Base-by-base conservation (phyloP, 495 filamentous ascomycete species). In the Aspergillus indologenus region DNA sequence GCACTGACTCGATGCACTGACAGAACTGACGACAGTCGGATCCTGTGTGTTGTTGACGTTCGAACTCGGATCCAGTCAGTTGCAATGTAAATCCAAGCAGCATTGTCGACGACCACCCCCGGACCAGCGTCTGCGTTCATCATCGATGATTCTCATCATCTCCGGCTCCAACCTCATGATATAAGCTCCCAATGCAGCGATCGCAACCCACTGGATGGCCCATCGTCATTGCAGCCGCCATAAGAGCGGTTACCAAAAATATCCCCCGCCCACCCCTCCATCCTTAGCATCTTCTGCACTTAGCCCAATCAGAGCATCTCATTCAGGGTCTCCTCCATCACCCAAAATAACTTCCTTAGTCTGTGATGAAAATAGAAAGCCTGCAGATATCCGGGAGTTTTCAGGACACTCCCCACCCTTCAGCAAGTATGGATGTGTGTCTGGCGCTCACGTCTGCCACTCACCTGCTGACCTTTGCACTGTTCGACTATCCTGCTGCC, bases 341-440 rank as follows among this genome's bases (percentile, higher is more conserved):
- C 47, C 47, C 22, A 31, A 58, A 58, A 58, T 58, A 58, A 58
- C 56, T 58, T 58, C 22, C 47, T 51, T 58, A 44, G 56, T 17
- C 56, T 53, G 56, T 58, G 56, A 58, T 58, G 49, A 51, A 58
- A 53, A 44, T 51, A 50, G 48, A 52, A 50, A 42, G 34, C 23
- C 56, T 53, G 56, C 56, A 58, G 56, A 47, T 18, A 56, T 44
- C 19, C 31, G 52, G 51, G 18, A 19, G 4, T 47, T 14, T 11
- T 40, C 2, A 40, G 34, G 7, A 11, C 34, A 29, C 12, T 40
- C 5, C 12, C 34, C 34, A 40, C 12, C 34, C 34, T n/a, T n/a
- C n/a, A n/a, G n/a, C n/a, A n/a, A n/a, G n/a, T n/a, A n/a, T n/a
- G n/a, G n/a, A n/a, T n/a, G n/a, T n/a, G n/a, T n/a, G n/a, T n/a